Evolutionary conservation across 179 eudicot species (phyloP), one percentile per base, ranked within the genome.

Genomic region (Actinidia chinensis): DNA sequence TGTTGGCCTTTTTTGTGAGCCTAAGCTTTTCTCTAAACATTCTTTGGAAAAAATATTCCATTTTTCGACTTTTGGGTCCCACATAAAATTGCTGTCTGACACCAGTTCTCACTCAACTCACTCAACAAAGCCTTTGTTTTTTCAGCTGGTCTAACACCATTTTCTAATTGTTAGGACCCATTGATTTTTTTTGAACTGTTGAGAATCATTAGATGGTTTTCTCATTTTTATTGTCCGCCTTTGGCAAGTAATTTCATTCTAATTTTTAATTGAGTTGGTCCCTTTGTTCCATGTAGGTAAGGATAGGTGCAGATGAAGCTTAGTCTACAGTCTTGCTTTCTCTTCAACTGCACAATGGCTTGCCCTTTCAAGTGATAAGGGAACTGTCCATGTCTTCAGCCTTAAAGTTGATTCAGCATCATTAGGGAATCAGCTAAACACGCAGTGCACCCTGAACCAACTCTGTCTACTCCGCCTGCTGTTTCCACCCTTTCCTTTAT

Each of bases 331-430:
- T 81, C 84, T 94, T 74, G 92, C 97, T 6, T 92, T 94, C 84
- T 91, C 97, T 71, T 40, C 95, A 48, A 89, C 88, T 81, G 94
- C 92, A 65, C 91, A 91, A 63, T 92, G 98, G 98, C 82, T 94
- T 50, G 97, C 96, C 70, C 93, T 91, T 80, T 94, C 98, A 80
- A 94, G 98, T 88, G 98, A 91, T 80, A 94, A 93, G 89, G 98
- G 98, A 50, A 94, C 98, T 58, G 91, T 92, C 3, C 98, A 94
- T 79, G 97, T 94, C 64, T 94, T 94, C 76, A 82, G 84, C 84
- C 77, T 94, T 70, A 94, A 94, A 84, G 88, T 82, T 76, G 86
- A 88, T 74, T 84, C 90, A 7, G 92, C 89, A 69, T 67, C 82
- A 40, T 78, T 79, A 42, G 83, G 73, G 22, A 87, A n/a, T 75